Base-by-base conservation (phyloP, 495 filamentous ascomycete species). In the Xylaria sp. region DNA sequence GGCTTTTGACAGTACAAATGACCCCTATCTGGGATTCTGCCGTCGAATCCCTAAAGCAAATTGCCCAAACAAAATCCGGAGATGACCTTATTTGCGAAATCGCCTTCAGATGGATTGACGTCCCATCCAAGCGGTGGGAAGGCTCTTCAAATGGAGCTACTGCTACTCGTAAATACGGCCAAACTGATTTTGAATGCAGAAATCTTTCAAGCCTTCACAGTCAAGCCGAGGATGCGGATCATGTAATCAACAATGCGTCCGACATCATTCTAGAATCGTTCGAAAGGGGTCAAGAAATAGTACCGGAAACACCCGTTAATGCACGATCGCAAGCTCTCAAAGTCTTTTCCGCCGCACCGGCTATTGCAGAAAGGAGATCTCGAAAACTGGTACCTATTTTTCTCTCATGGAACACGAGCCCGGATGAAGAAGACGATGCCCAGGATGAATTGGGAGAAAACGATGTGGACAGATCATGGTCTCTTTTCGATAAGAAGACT, bases 1-100 rank as follows among this genome's bases (percentile, higher is more conserved):
- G 95, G 52, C 87, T 98, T 73, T 88, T 97, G 66, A 96, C 94
- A 5, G 90, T 95, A 61, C 92, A 90, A 71, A 83, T 97, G 67
- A 84, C 93, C 6, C 93, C 92, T 19, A 79, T 95, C 26, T 97
- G 94, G 92, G 93, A 97, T 72, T 93, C 97, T 72, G 89, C 92
- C 19, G 87, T 90, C 41, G 86, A 88, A 31, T 89, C 91, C 19
- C 79, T 99, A 76, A 91, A 92, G 73, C 85, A 90, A 33, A 90
- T 98, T 61, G 88, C 90, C 24, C 88, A 92, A 71, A 85, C 85
- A 33, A 88, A 90, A 44, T 81, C 78, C 50, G 93, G 93, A 5
- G 93, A 97, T 74, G 90, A 90, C 41, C 82, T 87, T 33, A 87
- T 98, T 55, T 89, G 90, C 1, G 86, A 89, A 29, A 79, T 97